Evolutionary conservation across 257 asterid genomes (phyloP), one percentile per base, ranked within the genome.

Genomic region (Osmanthus fragrans): DNA sequence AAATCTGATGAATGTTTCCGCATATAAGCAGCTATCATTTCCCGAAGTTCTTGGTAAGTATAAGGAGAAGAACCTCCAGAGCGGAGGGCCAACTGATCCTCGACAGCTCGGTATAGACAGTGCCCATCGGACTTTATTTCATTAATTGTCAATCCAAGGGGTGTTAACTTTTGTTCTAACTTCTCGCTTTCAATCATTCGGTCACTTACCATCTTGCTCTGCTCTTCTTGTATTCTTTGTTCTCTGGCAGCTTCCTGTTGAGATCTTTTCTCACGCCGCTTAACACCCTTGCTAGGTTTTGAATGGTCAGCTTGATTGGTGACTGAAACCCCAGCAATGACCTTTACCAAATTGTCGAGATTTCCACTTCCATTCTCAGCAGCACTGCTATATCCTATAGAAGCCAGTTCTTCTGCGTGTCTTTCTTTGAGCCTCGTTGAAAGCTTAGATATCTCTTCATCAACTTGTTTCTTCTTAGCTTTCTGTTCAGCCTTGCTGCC

Each of bases 401-500:
- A 92, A 47, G 96, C 91, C 65, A 96, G 91, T 76, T 96, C 98
- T 37, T 80, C 82, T 2, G 90, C 89, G n/a, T 96, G 99, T 63
- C 56, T 86, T 83, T 90, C 92, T 89, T 92, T 90, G 72, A 96
- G 95, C 80, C 87, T 80, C 0, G 82, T 79, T 25, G 97, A 90
- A 40, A 92, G 97, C 66, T 78, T 76, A 51, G 91, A 80, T 80
- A 96, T 86, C 85, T 96, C 97, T 81, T 93, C 95, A 60, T 93
- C 99, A 64, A 96, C 99, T 87, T 92, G 97, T 77, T 96, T 96
- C 87, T 93, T 93, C 87, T 96, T 96, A 65, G 98, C 97, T 82
- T 92, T 96, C 87, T 96, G 99, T 80, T 96, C 99, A 40, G 97
- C 97, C 79, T 92, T 96, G 90, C 99, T 96, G 40, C 98, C 99